Evolutionary conservation across 2,329 filamentous ascomycete species (phyloP).

Genomic region (Hypoxylon sp.): DNA sequence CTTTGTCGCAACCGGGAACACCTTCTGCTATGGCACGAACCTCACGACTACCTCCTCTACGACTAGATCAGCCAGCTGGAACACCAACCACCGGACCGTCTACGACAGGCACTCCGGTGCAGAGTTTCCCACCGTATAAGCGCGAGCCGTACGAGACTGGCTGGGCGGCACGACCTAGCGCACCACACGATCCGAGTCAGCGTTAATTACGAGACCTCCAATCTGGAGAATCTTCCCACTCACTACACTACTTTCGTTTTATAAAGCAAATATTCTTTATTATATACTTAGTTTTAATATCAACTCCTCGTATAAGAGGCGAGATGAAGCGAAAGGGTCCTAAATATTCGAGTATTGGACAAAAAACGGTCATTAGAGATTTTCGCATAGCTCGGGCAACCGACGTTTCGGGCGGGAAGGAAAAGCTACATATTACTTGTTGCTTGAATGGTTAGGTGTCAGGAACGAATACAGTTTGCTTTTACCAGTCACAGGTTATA

Average conservation of each 20-base stretch:
- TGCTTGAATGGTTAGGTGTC: slow-evolving; percentile 45
- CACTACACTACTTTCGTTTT: slow-evolving; percentile 43
- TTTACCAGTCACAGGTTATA: slow-evolving; percentile 40
- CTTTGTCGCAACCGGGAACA: slow-evolving; percentile 54
- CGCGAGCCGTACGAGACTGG: slow-evolving; percentile 58
- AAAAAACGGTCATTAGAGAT: slow-evolving; percentile 48
- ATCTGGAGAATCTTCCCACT: slow-evolving; percentile 8
- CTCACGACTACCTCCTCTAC: slow-evolving; percentile 65
- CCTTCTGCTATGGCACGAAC: slow-evolving; percentile 51
- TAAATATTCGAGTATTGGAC: slow-evolving; percentile 41
- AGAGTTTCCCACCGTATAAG: slow-evolving; percentile 51
- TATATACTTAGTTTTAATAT: slow-evolving; percentile 44
- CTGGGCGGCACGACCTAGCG: slow-evolving; percentile 55
- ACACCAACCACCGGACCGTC: slow-evolving; percentile 47
- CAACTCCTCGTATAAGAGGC: slow-evolving; percentile 28
- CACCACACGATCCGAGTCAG: slow-evolving; percentile 45
- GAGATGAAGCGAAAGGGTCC: slow-evolving; percentile 22
- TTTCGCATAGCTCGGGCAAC: slow-evolving; percentile 52
- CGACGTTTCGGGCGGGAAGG: slow-evolving; percentile 46
- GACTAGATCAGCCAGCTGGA: slow-evolving; percentile 60
- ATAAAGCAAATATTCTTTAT: slow-evolving; percentile 40
- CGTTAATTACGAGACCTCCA: slow-evolving; percentile 34
- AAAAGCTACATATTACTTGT: slow-evolving; percentile 39
- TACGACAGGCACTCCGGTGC: slow-evolving; percentile 46
- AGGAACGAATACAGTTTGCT: slow-evolving; percentile 45